Conservation (phyloP, 1,139 yeast species). For the Kluyveromyces sp. region DNA sequence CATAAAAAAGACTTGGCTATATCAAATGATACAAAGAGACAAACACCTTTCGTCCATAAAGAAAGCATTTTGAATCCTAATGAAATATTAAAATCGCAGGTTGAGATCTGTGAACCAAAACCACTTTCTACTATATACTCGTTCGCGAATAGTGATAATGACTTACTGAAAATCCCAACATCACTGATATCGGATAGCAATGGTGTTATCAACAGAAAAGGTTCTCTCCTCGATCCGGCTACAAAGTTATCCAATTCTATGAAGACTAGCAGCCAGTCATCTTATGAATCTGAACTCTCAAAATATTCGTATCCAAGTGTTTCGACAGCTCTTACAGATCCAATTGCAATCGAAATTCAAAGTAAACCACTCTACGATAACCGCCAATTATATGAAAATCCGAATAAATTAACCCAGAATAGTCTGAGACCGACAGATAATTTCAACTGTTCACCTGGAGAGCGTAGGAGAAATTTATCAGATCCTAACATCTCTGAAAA, state of each 20-base stretch:
- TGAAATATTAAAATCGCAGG: background rate
- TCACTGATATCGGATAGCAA: background rate
- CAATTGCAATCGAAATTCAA: background rate
- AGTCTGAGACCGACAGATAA: too few species aligned
- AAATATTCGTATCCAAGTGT: constrained; percentile 11
- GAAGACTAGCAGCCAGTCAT: constrained; percentile 19
- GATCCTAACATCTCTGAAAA: background rate
- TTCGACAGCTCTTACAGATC: background rate
- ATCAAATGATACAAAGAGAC: too few species aligned
- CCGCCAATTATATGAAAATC: background rate
- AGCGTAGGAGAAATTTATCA: background rate
- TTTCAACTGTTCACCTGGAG: too few species aligned
- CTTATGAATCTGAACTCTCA: constrained; percentile 24
- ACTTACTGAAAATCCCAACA: background rate
- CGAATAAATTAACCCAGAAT: background rate
- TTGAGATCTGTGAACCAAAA: constrained; percentile 1
- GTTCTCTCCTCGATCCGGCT: constrained; percentile 16
- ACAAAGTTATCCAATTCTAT: constrained; percentile 21
- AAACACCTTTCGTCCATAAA: too few species aligned
- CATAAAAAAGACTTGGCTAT: background rate
- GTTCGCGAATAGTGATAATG: constrained; percentile 8
- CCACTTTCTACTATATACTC: constrained; percentile 25
- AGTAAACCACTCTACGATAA: background rate
- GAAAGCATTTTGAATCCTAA: background rate
- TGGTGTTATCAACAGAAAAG: background rate